phyloP scores from a whole-genome alignment of 2,329 filamentous ascomycete species.

The Magnaporthiopsis incrustans region DNA sequence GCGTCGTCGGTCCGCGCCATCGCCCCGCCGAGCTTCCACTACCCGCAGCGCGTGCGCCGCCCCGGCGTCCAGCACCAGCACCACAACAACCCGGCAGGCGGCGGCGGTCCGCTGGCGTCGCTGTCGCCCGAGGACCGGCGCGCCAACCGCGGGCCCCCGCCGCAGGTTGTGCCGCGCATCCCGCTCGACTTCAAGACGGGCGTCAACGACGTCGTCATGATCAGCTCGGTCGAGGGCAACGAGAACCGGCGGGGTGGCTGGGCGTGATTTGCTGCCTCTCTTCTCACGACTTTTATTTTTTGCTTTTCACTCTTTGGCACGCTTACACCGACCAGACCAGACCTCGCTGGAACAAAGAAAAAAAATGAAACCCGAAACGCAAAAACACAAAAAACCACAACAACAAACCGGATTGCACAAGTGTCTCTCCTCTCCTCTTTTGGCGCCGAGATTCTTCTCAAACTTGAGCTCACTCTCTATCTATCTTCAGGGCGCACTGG shows the following conservation, averaged over 20 bases:
- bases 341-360: background rate
- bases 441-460: background rate
- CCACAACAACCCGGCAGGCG: background rate
- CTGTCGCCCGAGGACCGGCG: slow-evolving; percentile 1
- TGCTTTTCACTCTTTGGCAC: background rate
- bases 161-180: background rate
- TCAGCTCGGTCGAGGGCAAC: background rate
- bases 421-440: background rate
- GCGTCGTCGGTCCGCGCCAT: slow-evolving; percentile 10
- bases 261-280: background rate
- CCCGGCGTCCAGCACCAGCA: background rate
- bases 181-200: background rate
- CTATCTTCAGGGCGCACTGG: background rate
- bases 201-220: slow-evolving; percentile 3
- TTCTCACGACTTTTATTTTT: background rate
- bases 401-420: background rate
- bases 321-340: background rate
- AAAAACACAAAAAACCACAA: no score
- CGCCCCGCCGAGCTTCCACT: slow-evolving; percentile 21
- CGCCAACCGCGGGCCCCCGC: background rate
- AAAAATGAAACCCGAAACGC: background rate
- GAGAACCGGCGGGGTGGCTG: slow-evolving; percentile 4
- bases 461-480: background rate
- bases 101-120: slow-evolving; percentile 1
- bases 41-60: slow-evolving; percentile 18